Evolutionary conservation across 1,284 basidiomycete species (phyloP).

Genomic region (Malassezia sp.): DNA sequence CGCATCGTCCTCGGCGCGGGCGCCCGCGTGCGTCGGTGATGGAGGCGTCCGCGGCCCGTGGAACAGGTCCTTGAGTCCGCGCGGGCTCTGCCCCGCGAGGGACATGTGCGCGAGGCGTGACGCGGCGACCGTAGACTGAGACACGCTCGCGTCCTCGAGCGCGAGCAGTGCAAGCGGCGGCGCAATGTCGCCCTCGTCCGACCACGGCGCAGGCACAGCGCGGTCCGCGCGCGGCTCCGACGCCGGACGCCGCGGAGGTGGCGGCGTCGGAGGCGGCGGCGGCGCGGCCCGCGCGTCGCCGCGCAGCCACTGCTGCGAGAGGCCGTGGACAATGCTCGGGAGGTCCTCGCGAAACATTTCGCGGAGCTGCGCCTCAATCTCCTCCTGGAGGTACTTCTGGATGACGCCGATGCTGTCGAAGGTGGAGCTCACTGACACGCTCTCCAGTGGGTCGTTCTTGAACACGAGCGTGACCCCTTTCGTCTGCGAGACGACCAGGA

Average conservation of each 20-base stretch:
- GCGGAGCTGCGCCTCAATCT: constrained; percentile 90
- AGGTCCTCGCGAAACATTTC: constrained; percentile 98
- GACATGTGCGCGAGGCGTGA: constrained; percentile 9
- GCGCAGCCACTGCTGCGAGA: constrained; percentile 79
- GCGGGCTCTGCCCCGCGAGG: constrained; percentile 2
- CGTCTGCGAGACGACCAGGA: constrained; percentile 84
- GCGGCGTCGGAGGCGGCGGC: not conserved
- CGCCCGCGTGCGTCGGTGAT: not conserved
- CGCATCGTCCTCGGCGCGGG: no score
- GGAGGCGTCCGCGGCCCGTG: no score
- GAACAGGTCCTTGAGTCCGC: constrained; percentile 11
- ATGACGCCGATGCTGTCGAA: constrained; percentile 98
- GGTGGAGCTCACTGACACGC: constrained; percentile 90
- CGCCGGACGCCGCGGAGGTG: no score
- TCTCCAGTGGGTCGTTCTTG: constrained; percentile 97
- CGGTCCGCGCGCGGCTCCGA: not conserved
- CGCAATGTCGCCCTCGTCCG: not conserved
- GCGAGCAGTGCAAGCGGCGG: constrained; percentile 5
- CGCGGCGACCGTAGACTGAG: no score
- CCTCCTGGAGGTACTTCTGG: constrained; percentile 55
- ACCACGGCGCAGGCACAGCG: not conserved
- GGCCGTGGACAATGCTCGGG: constrained; percentile 87
- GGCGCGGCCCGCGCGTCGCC: constrained; percentile 21
- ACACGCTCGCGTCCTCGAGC: constrained; percentile 1
- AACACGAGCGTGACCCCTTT: constrained; percentile 98